Evolutionary conservation across 2,329 filamentous ascomycete genomes (phyloP), one percentile per base, ranked within the genome.

Genomic region (Arthrobotrys conoides): DNA sequence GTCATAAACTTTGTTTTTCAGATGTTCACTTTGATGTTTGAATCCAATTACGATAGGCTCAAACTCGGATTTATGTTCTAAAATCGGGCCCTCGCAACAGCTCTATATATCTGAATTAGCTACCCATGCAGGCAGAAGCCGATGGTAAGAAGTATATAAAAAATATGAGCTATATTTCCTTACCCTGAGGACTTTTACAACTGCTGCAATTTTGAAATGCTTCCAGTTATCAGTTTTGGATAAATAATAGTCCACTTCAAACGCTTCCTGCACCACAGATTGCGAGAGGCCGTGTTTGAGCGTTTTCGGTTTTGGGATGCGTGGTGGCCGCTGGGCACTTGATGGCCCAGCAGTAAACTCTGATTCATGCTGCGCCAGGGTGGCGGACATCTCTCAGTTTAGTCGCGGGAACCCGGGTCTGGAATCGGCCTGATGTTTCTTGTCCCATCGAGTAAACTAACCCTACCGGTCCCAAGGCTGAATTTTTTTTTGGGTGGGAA

Each of bases 181-280:
- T 9, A 63, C 57, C 38, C 44, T 63, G 3, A 63, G 18, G 5
- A 46, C n/a, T 16, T 46, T 16, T 5, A 63, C n/a, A 27, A 27
- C 57, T 12, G 36, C 57, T 16, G 20, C 22, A 16, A 46, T 63
- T 30, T 63, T 63, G 3, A 63, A 46, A 46, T 63, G 41, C 14
- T 63, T 4, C 57, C 57, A 63, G n/a, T 46, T 18, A 9, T 5
- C 36, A 5, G 57, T 63, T 46, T 46, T 63, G 1, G 2, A 20
- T 4, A 24, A 2, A 18, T 63, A 63, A 33, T 63, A 63, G 18
- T 63, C 36, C 36, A 63, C 36, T n/a, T 46, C 24, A 30, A 63
- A 63, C 10, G 36, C 10, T 8, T 30, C 20, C 30, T 63, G 57
- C 1, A 63, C 3, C 9, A 46, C n/a, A 3, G 14, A 0, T n/a